Evolutionary conservation across 768 basidiomycete genomes (phyloP).

Genomic region (Crassisporium funariophilum): DNA sequence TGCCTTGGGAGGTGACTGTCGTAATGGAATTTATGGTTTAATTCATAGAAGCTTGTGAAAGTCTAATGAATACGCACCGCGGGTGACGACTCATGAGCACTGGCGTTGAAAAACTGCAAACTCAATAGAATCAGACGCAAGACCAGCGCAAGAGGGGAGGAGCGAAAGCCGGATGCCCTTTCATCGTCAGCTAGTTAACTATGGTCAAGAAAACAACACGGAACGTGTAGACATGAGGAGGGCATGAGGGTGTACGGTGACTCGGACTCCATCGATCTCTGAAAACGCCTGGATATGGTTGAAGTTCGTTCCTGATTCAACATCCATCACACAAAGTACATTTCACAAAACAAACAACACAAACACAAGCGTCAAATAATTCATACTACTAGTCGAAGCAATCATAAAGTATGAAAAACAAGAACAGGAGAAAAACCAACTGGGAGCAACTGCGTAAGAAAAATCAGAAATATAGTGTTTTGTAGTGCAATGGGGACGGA

Average conservation of each 20-base stretch:
- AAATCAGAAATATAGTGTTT: constrained; percentile 14
- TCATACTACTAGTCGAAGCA: not conserved
- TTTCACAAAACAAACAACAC: not conserved
- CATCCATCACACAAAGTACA: constrained; percentile 3
- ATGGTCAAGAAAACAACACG: constrained; percentile 3
- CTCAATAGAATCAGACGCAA: no score
- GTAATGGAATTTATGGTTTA: not conserved
- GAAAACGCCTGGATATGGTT: no score
- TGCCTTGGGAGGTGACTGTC: constrained; percentile 19
- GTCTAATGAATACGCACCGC: constrained; percentile 4
- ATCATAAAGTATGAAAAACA: constrained; percentile 1
- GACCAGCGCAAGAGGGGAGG: constrained; percentile 7
- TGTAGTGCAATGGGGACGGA: constrained; percentile 19
- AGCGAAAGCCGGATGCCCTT: constrained; percentile 6
- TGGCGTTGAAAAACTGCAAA: constrained; percentile 2
- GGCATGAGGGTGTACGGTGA: constrained; percentile 2
- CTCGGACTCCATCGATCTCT: constrained; percentile 11
- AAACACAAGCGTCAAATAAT: not conserved
- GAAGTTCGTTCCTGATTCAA: not conserved
- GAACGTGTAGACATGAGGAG: constrained; percentile 13
- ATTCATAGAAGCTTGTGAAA: not conserved
- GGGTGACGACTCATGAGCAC: not conserved
- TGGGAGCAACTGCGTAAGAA: no score
- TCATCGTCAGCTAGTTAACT: constrained; percentile 7
- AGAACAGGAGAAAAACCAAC: not conserved